Evolutionary conservation across 305 asterid species (phyloP), one percentile per base, ranked within the genome.

Genomic region (Solanum aculeatissimum): DNA sequence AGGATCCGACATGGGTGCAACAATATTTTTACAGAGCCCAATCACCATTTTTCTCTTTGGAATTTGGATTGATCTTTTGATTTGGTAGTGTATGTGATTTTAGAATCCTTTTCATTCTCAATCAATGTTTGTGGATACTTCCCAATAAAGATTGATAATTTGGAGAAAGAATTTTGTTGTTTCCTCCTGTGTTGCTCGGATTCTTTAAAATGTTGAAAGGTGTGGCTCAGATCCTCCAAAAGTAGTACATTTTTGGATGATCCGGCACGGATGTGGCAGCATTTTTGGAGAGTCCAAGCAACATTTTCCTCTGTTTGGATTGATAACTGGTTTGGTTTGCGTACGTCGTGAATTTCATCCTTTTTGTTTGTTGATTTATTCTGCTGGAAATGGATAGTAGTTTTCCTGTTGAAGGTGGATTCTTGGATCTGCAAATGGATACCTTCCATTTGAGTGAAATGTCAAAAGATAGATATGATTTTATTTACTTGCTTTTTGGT

Each of bases 341-440:
- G 47, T 57, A 35, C 18, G n/a, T 58, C 40, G 71, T 58, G 14
- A 43, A 27, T 65, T 85, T 82, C 14, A 43, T 65, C 51, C 6
- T 70, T n/a, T 23, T 25, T 8, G 23, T 49, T 27, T 75, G 63
- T 75, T 49, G 63, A 75, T 75, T 27, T 25, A 53, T 78, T 70
- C 25, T 53, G n/a, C 1, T 80, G 49, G 19, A 63, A 70, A 18
- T 18, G 69, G 65, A 21, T 71, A 13, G 60, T 82, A 60, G 32
- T 58, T 47, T 82, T 1, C 14, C 58, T 72, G 40, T 45, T 60
- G 83, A 82, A 58, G 69, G 47, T 72, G 58, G 43, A 81, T 74
- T 51, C 47, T 58, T 82, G 42, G 83, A 82, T 85, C 82, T 27
- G 83, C 2, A 40, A 72, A 43, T 69, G 78, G 54, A 45, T 19